phyloP scores from a whole-genome alignment of 495 filamentous ascomycete genomes.

The Aspergillus biplanus region DNA sequence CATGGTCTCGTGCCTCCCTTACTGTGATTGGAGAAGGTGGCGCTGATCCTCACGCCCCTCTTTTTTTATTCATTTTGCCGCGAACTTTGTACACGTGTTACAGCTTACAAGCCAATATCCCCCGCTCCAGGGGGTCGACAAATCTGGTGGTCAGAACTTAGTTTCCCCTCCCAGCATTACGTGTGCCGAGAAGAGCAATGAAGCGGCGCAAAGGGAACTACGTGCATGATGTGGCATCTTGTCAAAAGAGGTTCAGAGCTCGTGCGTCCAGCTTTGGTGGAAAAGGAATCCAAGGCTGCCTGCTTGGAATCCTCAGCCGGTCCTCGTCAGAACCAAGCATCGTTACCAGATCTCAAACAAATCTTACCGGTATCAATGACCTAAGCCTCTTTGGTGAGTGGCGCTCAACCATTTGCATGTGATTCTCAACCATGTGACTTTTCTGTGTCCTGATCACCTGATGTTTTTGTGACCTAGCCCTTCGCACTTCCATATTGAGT shows the following conservation, averaged over 20 bases:
- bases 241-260: neutral
- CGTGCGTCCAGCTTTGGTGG: neutral
- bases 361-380: neutral
- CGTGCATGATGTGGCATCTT: neutral
- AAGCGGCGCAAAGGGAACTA: neutral
- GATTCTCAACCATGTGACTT: slow-evolving; percentile 23
- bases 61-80: slow-evolving; percentile 6
- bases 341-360: neutral
- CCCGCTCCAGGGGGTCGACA: neutral
- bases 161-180: neutral
- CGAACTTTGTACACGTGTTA: neutral
- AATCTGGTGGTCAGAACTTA: slow-evolving; percentile 12
- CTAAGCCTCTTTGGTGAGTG: slow-evolving; percentile 12
- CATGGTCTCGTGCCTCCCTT: slow-evolving; percentile 45
- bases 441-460: neutral
- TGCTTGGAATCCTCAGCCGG: too few relatives aligned
- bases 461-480: slow-evolving; percentile 17
- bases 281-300: too few relatives aligned
- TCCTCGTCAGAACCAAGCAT: neutral
- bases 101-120: neutral
- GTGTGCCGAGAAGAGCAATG: neutral
- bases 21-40: slow-evolving; percentile 39
- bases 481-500: neutral
- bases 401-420: slow-evolving; percentile 25
- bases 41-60: slow-evolving; percentile 18